Base-by-base conservation (phyloP, 495 filamentous ascomycete genomes). In the Penicillium desertorum region DNA sequence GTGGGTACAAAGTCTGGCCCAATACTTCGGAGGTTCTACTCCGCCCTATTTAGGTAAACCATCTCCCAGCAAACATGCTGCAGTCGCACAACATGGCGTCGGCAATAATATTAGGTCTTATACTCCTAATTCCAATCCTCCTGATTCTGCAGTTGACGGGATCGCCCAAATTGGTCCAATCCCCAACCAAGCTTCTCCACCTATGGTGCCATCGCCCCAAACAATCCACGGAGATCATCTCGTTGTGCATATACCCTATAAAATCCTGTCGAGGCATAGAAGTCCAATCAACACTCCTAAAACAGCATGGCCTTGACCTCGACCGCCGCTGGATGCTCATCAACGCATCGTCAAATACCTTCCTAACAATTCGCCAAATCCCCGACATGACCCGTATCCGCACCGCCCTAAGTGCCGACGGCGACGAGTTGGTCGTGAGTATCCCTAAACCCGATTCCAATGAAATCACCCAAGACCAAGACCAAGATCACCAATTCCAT, bases 201-300 rank as follows among this genome's bases (percentile, higher is more conserved):
- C 49, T 60, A 34, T 63, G 64, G 62, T 50, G 23, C n/a, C 44
- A 54, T n/a, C 36, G 42, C n/a, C 56, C 57, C 32, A 61, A 56
- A 29, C 60, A 66, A 56, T 61, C 59, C 32, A 72, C 63, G 55
- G 72, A 74, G 27, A 72, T 78, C 36, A 51, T 71, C 59, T 68
- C 70, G 8, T 50, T 96, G 43, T 89, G 85, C 73, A 84, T 95
- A 58, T 96, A 94, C 71, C 93, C 93, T 4, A 79, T 98, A 63
- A 96, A 98, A 74, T 91, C 88, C 51, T 96, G 92, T 71, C 80
- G 82, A 60, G 90, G 89, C 23, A 83, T 96, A 54, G 84, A 92
- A 67, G 67, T 96, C 58, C 70, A 77, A 46, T 67, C 79, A 53
- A 85, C 83, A 45, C 84, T 81, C 32, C 79, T 96, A 4, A 71